Evolutionary conservation across 495 filamentous ascomycete species (phyloP).

Genomic region (Trichoderma reesei): DNA sequence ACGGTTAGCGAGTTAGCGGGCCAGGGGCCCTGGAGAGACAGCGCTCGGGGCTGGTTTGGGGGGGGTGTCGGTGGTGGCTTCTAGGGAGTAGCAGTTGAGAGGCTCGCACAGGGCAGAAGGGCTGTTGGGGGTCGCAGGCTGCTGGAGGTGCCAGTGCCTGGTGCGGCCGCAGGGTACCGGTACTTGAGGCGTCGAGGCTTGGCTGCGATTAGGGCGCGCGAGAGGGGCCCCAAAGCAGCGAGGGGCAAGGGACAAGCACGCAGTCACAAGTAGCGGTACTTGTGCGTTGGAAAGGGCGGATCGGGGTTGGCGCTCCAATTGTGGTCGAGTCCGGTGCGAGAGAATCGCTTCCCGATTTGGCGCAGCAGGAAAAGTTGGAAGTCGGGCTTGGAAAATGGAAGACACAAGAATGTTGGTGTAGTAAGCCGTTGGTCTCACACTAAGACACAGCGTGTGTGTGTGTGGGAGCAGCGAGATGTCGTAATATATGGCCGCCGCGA

Average conservation of each 20-base stretch:
- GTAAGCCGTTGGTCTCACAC: too few species aligned
- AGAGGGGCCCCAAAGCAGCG: background rate
- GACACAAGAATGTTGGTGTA: too few species aligned
- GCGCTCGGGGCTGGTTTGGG: background rate
- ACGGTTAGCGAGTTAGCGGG: slow-evolving; percentile 2
- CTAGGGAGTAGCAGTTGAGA: background rate
- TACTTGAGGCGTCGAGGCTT: background rate
- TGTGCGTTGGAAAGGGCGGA: background rate
- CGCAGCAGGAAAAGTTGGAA: background rate
- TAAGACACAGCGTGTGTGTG: too few species aligned
- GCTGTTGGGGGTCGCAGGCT: too few species aligned
- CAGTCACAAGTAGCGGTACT: background rate
- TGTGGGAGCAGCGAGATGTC: background rate
- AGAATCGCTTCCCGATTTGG: background rate
- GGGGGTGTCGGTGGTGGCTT: background rate
- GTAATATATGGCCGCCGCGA: slow-evolving; percentile 1
- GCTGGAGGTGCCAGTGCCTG: background rate
- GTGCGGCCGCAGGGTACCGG: background rate
- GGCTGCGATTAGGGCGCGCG: background rate
- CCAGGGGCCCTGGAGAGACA: background rate
- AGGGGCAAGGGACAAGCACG: background rate
- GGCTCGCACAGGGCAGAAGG: too few species aligned
- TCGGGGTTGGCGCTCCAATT: background rate
- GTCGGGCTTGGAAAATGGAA: background rate
- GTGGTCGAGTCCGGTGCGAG: background rate